A percentile compares a stretch with the other conserved stretches of the same genome.
These are phyloP conservation scores for Lentinula raphanica DNA, from an alignment of 768 basidiomycete genomes.

Conservation along the genomic window DNA sequence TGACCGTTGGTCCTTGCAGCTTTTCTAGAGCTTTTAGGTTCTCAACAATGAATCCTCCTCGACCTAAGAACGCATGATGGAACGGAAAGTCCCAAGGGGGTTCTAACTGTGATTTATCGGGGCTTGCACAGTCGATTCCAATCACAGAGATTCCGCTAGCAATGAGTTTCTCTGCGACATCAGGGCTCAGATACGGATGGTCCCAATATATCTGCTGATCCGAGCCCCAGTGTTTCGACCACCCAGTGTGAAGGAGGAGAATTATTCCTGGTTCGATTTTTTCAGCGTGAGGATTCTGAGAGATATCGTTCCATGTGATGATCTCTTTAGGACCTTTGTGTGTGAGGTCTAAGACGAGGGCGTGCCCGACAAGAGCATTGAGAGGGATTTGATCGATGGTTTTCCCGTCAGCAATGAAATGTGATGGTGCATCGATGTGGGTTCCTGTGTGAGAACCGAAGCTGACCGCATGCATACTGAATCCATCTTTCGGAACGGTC, in stretches of 20 bases:
- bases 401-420: constrained; percentile 56
- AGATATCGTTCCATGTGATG: constrained; percentile 54
- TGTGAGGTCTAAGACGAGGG: constrained; percentile 51
- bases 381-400: constrained; percentile 58
- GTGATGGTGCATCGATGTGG: constrained; percentile 74
- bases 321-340: constrained; percentile 34
- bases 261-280: constrained; percentile 36
- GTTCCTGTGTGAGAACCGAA: constrained; percentile 73
- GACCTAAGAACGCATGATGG: constrained; percentile 55
- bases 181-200: constrained; percentile 58
- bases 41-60: constrained; percentile 63
- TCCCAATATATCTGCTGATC: constrained; percentile 39
- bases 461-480: constrained; percentile 46
- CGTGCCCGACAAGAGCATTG: constrained; percentile 46
- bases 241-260: constrained; percentile 64
- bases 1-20: constrained; percentile 32
- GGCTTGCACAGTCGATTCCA: constrained; percentile 60
- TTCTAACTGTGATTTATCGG: constrained; percentile 53
- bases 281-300: constrained; percentile 26
- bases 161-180: constrained; percentile 46
- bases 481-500: constrained; percentile 41
- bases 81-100: constrained; percentile 40
- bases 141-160: constrained; percentile 50
- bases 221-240: constrained; percentile 53
- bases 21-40: constrained; percentile 54